These are phyloP conservation scores for Rhizophagus prolifer DNA, from an alignment of 192 early-diverging fungal species.

Conservation along the genomic window DNA sequence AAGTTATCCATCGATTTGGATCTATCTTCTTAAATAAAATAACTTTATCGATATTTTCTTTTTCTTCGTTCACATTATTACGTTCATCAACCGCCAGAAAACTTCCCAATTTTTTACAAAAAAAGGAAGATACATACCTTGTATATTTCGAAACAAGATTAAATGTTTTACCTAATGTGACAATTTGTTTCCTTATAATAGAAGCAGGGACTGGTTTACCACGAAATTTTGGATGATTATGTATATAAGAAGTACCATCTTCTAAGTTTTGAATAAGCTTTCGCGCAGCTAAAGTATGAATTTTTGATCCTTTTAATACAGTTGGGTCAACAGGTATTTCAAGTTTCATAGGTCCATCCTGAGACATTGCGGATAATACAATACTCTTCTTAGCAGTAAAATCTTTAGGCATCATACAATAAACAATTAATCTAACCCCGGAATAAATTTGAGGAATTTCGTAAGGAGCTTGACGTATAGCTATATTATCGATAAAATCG, in stretches of 20 bases:
- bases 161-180: background rate
- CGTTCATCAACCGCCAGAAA: slow-evolving; percentile 23
- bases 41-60: background rate
- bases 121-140: background rate
- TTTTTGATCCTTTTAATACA: slow-evolving; percentile 18
- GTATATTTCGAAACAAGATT: slow-evolving; percentile 13
- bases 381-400: background rate
- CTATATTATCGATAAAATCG: background rate
- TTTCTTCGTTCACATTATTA: background rate
- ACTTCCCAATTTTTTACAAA: background rate
- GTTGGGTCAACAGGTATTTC: slow-evolving; percentile 15
- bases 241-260: slow-evolving; percentile 3
- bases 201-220: background rate
- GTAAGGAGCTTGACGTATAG: background rate
- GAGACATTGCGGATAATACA: background rate
- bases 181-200: slow-evolving; percentile 2
- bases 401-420: slow-evolving; percentile 10
- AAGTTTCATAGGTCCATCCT: slow-evolving; percentile 10
- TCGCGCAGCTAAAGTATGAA: slow-evolving; percentile 16
- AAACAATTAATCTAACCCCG: slow-evolving; percentile 6
- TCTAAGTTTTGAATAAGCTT: slow-evolving; percentile 24
- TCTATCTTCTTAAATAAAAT: background rate
- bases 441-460: slow-evolving; percentile 13
- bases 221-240: slow-evolving; percentile 1
- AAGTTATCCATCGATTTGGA: background rate